phyloP scores from a whole-genome alignment of 176 grass and related monocot species.

The Oryza meyeriana region DNA sequence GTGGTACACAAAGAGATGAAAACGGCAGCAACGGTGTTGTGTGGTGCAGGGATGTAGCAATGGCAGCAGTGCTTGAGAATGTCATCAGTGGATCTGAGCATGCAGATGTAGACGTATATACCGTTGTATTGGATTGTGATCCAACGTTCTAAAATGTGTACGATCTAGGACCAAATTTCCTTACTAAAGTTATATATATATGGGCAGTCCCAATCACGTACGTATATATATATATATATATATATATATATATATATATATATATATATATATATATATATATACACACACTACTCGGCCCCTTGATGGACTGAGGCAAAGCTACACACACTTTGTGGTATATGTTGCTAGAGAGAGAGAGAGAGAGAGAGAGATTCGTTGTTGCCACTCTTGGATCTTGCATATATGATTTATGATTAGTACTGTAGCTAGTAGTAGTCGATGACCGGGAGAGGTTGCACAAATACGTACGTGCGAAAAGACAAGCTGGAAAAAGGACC shows the following conservation, averaged over 20 bases:
- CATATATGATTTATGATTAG: neutral
- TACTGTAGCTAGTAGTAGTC: neutral
- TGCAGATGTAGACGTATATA: neutral
- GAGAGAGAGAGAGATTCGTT: neutral
- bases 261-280: too few relatives aligned
- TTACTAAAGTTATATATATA: neutral
- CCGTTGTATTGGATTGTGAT: neutral
- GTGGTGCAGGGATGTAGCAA: too few relatives aligned
- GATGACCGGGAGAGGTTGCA: constrained; percentile 16
- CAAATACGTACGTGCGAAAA: constrained; percentile 39
- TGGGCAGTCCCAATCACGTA: neutral
- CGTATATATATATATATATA: neutral
- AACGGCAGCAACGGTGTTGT: too few relatives aligned
- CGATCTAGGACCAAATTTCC: neutral
- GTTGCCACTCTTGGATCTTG: constrained; percentile 11
- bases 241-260: too few relatives aligned
- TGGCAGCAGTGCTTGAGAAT: too few relatives aligned
- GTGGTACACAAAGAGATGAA: too few relatives aligned
- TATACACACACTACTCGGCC: too few relatives aligned
- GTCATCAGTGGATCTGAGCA: neutral
- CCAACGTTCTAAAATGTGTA: neutral
- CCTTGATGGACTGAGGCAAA: too few relatives aligned
- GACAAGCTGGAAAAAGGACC: constrained; percentile 39
- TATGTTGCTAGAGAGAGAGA: neutral
- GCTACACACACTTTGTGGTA: neutral